Evolutionary conservation across 164 flowering plant species (phyloP).

Genomic region (Houttuynia cordata): DNA sequence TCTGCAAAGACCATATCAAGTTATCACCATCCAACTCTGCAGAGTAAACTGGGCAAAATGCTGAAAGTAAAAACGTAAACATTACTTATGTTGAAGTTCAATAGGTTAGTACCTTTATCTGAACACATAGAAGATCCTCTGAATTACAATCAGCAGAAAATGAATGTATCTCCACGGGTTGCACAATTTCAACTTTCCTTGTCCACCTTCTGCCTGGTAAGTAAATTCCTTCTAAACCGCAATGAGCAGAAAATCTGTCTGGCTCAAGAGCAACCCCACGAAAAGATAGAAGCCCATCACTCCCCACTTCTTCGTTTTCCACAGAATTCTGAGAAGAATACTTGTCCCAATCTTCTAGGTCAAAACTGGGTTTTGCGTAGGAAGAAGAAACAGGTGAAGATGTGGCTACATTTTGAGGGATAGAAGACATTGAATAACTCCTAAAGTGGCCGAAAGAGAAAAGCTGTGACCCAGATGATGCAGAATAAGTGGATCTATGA

Average conservation of each 20-base stretch:
- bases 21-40: not conserved
- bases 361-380: slow-evolving; percentile 42
- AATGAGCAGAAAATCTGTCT: slow-evolving; percentile 81
- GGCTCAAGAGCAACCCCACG: slow-evolving; percentile 77
- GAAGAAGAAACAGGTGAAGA: slow-evolving; percentile 29
- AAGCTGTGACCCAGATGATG: slow-evolving; percentile 69
- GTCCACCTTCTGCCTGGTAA: slow-evolving; percentile 93
- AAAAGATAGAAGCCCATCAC: slow-evolving; percentile 63
- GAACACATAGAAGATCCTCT: slow-evolving; percentile 89
- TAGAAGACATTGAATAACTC: slow-evolving; percentile 95
- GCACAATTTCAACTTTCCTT: slow-evolving; percentile 80
- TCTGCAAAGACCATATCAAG: slow-evolving; percentile 42
- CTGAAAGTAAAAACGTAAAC: not conserved
- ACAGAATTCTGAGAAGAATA: slow-evolving; percentile 35
- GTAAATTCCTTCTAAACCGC: slow-evolving; percentile 90
- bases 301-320: slow-evolving; percentile 37
- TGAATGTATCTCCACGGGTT: slow-evolving; percentile 75
- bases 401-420: slow-evolving; percentile 48
- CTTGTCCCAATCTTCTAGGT: slow-evolving; percentile 66
- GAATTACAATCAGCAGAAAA: slow-evolving; percentile 89
- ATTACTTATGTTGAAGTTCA: not conserved
- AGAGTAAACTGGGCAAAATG: not conserved
- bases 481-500: slow-evolving; percentile 30
- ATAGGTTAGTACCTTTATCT: slow-evolving; percentile 55
- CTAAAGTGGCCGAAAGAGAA: slow-evolving; percentile 80